Evolutionary conservation across 2,329 filamentous ascomycete genomes (phyloP).

Genomic region (Periconia sp.): DNA sequence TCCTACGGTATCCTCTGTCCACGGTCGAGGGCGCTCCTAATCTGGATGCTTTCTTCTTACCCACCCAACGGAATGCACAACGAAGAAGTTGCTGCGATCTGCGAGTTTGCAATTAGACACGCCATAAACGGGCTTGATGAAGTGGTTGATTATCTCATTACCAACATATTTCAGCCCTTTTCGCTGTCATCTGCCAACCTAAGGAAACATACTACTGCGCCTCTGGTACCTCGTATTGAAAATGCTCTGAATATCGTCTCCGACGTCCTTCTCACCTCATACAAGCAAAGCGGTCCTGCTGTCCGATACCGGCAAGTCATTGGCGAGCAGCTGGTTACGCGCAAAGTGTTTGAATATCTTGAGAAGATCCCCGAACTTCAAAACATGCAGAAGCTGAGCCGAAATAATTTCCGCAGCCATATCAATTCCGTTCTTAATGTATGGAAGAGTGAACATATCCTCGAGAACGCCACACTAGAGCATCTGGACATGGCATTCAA

Average conservation of each 20-base stretch:
- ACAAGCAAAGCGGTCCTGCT: constrained; percentile 27
- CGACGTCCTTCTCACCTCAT: constrained; percentile 73
- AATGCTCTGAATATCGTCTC: constrained; percentile 74
- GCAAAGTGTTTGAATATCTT: constrained; percentile 72
- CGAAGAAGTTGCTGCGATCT: constrained; percentile 83
- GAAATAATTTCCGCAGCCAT: constrained; percentile 53
- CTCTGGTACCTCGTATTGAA: constrained; percentile 32
- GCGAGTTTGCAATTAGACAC: constrained; percentile 86
- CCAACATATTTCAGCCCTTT: constrained; percentile 78
- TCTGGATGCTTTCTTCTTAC: constrained; percentile 79
- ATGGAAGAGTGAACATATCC: constrained; percentile 37
- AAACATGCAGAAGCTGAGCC: constrained; percentile 77
- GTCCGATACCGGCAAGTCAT: constrained; percentile 86
- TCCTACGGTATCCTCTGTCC: constrained; percentile 31
- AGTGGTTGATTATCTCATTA: constrained; percentile 83
- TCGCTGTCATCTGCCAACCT: constrained; percentile 72
- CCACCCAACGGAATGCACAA: constrained; percentile 74
- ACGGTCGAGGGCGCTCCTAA: constrained; percentile 64
- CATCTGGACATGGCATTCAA: constrained; percentile 34
- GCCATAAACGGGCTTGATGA: constrained; percentile 84
- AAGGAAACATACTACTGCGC: constrained; percentile 35
- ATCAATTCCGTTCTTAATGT: constrained; percentile 36
- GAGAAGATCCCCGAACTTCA: constrained; percentile 72
- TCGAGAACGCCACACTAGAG: constrained; percentile 29
- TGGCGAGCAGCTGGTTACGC: constrained; percentile 68